Evolutionary conservation across 192 early-diverging fungal species (phyloP).

Genomic region (Coemansia sp.): DNA sequence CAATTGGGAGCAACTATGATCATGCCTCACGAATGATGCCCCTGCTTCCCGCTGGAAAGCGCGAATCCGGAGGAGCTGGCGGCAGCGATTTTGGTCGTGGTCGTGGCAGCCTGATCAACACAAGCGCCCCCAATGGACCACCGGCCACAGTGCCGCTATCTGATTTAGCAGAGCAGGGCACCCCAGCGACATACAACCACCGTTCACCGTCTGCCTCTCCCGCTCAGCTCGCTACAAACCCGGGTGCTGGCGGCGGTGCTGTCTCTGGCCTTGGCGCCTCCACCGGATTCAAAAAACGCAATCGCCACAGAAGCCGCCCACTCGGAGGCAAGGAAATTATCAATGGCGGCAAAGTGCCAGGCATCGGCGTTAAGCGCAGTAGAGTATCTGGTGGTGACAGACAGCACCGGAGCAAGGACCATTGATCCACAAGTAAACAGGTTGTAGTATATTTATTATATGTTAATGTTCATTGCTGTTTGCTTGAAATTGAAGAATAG

Average conservation of each 20-base stretch:
- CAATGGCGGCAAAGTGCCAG: not conserved
- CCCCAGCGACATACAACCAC: not conserved
- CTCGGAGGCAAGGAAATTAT: constrained; percentile 6
- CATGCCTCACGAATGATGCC: not conserved
- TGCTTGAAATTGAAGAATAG: not conserved
- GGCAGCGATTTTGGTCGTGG: not conserved
- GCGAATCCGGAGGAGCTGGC: not conserved
- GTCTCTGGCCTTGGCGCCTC: not conserved
- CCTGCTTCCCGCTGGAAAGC: not conserved
- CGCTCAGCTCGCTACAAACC: not conserved
- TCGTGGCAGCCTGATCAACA: not conserved
- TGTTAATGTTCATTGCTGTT: no score
- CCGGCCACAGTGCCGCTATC: not conserved
- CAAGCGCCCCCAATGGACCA: constrained; percentile 6
- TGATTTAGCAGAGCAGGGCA: not conserved
- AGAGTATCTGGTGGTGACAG: constrained; percentile 25
- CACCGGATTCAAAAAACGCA: constrained; percentile 22
- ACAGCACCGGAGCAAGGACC: constrained; percentile 12
- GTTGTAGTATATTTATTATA: no score
- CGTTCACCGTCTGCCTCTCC: not conserved
- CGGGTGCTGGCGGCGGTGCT: no score
- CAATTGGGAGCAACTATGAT: constrained; percentile 1
- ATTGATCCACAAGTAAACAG: not conserved
- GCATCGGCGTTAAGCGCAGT: constrained; percentile 17
- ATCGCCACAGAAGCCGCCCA: constrained; percentile 21